These are phyloP conservation scores for Blepharisma japonicum DNA, from an alignment of 73 alveolate genomes.

Conservation along the genomic window DNA sequence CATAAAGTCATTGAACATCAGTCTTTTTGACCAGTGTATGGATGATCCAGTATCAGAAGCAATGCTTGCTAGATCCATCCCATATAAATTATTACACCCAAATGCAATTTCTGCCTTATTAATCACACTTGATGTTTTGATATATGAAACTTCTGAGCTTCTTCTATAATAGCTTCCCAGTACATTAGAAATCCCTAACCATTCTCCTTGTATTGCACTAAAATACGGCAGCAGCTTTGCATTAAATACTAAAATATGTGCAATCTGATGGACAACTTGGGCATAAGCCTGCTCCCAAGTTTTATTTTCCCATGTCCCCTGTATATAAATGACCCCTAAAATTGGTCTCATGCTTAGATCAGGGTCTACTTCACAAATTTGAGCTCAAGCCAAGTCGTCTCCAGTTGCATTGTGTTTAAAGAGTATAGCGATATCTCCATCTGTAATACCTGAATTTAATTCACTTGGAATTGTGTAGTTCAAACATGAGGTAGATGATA, in stretches of 20 bases:
- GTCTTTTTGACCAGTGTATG: background rate
- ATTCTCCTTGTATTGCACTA: background rate
- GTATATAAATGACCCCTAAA: background rate
- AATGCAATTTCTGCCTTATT: background rate
- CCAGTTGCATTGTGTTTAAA: too few relatives aligned
- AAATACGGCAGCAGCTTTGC: conserved; percentile 12
- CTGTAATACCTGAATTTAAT: too few relatives aligned
- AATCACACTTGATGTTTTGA: background rate
- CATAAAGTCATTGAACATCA: conserved; percentile 19
- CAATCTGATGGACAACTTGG: conserved; percentile 3
- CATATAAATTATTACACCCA: background rate
- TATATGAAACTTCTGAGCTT: background rate
- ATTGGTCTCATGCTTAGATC: conserved; percentile 14
- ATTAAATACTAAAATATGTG: conserved; percentile 21
- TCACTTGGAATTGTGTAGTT: too few relatives aligned
- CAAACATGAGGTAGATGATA: too few relatives aligned
- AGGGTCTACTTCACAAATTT: background rate
- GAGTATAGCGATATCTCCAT: too few relatives aligned
- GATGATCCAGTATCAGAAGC: background rate
- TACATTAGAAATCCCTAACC: background rate
- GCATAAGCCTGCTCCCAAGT: background rate
- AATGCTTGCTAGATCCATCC: background rate
- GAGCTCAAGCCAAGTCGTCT: too few relatives aligned
- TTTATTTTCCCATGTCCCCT: background rate
- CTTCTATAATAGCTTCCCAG: conserved; percentile 8